Evolutionary conservation across 306 rosid species (phyloP).

Genomic region (Arachis hypogaea): DNA sequence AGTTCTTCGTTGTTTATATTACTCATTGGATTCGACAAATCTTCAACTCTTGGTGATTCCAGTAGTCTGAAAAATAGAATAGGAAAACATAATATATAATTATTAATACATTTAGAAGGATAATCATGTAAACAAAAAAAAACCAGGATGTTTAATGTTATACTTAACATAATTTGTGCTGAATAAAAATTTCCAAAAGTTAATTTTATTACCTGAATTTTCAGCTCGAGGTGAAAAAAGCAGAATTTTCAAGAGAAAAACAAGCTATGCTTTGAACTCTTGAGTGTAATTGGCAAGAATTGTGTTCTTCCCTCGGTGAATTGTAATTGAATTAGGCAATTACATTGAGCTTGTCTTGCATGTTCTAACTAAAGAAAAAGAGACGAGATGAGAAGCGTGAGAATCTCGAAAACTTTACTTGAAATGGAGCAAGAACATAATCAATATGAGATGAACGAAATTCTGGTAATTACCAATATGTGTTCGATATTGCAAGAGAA

Average conservation of each 20-base stretch:
- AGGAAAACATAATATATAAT: not conserved
- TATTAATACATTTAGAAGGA: no score
- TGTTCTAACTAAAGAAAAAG: no score
- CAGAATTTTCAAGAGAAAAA: slow-evolving; percentile 31
- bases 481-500: no score
- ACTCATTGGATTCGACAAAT: slow-evolving; percentile 46
- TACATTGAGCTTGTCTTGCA: no score
- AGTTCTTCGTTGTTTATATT: slow-evolving; percentile 38
- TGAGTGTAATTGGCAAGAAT: not conserved
- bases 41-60: slow-evolving; percentile 28
- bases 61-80: not conserved
- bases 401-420: slow-evolving; percentile 21
- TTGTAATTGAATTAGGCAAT: no score
- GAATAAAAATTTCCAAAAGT: no score
- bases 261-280: not conserved
- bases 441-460: not conserved
- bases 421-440: no score
- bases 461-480: no score
- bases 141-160: not conserved
- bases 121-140: not conserved
- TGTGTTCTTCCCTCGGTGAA: slow-evolving; percentile 1
- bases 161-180: not conserved
- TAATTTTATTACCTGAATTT: slow-evolving; percentile 29
- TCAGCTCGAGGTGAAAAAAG: not conserved
- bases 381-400: not conserved